These are phyloP conservation scores for Ettlia oleoabundans DNA, from an alignment of 139 green algal genomes.

Conservation along the genomic window DNA sequence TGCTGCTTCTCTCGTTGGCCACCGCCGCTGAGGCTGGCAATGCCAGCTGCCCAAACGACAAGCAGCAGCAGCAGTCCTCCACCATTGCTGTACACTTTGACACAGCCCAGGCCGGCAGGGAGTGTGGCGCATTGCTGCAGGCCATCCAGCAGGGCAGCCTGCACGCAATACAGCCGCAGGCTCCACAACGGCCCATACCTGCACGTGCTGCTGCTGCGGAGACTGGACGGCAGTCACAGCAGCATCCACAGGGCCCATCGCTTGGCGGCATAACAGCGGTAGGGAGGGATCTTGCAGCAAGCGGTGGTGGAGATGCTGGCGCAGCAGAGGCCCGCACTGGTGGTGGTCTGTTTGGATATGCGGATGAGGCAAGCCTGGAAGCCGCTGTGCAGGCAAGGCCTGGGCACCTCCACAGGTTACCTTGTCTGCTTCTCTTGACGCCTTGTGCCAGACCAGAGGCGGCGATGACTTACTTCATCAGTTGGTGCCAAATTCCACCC, in stretches of 20 bases:
- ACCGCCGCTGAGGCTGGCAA: not conserved
- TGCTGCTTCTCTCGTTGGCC: not conserved
- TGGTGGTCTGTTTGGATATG: conserved; percentile 11
- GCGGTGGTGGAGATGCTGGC: not conserved
- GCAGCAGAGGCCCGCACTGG: not conserved
- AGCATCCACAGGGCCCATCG: not conserved
- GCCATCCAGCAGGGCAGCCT: not conserved
- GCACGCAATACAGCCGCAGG: not conserved
- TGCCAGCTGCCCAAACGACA: not conserved
- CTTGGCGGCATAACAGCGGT: not conserved
- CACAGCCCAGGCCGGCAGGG: not conserved
- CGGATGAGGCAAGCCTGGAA: not conserved
- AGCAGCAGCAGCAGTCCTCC: not conserved
- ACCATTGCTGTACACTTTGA: conserved; percentile 20
- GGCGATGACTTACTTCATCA: too few relatives aligned
- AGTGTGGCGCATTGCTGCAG: conserved; percentile 30
- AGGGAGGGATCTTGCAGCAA: not conserved
- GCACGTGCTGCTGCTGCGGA: not conserved
- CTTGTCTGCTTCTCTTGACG: too few relatives aligned
- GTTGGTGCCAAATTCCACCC: too few relatives aligned
- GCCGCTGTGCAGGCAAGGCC: not conserved
- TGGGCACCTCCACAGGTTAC: too few relatives aligned
- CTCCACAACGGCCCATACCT: too few relatives aligned
- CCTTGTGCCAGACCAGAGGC: too few relatives aligned
- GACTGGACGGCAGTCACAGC: too few relatives aligned